Percentiles rank a stretch among this genome's conserved stretches.
Conservation (phyloP, 2,329 filamentous ascomycete genomes). For the Acrodontium crateriforme region DNA sequence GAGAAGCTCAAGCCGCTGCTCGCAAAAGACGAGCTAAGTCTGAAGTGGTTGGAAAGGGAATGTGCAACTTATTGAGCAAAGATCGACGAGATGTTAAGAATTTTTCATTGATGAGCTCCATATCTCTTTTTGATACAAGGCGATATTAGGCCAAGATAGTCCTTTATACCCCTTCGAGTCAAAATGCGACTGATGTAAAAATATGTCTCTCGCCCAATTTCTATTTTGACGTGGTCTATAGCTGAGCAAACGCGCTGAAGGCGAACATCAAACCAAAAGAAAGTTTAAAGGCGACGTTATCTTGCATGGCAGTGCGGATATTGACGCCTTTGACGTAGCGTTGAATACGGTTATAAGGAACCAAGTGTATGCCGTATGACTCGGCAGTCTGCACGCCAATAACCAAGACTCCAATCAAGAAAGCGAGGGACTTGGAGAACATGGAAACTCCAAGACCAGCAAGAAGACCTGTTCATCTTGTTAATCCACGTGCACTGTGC, state of each 20-base stretch:
- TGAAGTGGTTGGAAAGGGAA: slow-evolving; percentile 75
- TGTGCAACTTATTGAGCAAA: slow-evolving; percentile 49
- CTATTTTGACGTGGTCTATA: too few species aligned
- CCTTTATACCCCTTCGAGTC: too few species aligned
- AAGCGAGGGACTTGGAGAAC: slow-evolving; percentile 56
- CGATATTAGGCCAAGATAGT: too few species aligned
- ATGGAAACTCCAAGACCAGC: slow-evolving; percentile 51
- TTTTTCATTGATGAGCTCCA: too few species aligned
- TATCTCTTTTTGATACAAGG: too few species aligned
- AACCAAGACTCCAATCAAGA: slow-evolving; percentile 52
- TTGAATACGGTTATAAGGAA: slow-evolving; percentile 36
- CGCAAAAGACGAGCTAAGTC: slow-evolving; percentile 53
- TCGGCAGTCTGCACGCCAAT: slow-evolving; percentile 46
- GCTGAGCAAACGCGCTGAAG: slow-evolving; percentile 49
- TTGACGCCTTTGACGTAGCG: slow-evolving; percentile 37
- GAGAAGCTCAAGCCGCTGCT: slow-evolving; percentile 72
- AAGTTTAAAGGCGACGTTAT: slow-evolving; percentile 50
- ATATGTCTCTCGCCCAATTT: too few species aligned
- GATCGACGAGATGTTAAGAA: too few species aligned
- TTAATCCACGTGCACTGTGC: not conserved
- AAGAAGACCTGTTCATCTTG: slow-evolving; percentile 39
- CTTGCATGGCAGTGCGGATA: slow-evolving; percentile 37
- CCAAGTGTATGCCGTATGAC: slow-evolving; percentile 36
- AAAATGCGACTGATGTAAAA: too few species aligned
- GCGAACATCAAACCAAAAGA: slow-evolving; percentile 63